A percentile compares a stretch with the other conserved stretches of the same genome.
phyloP scores from a whole-genome alignment of 1,139 yeast species.

The Saccharomyces pastorianus region DNA sequence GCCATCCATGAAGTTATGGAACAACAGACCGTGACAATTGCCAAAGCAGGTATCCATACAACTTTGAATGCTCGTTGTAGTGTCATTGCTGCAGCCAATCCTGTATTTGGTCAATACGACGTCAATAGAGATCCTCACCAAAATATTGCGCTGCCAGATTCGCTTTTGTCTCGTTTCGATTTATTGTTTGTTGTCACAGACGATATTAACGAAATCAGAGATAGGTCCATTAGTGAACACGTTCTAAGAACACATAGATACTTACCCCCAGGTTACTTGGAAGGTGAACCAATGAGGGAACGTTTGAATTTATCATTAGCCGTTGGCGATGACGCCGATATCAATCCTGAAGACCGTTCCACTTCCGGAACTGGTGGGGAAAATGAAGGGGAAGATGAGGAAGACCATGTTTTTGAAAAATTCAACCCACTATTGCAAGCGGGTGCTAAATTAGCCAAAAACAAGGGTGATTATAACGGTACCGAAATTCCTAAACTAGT shows the following conservation, averaged over 20 bases:
- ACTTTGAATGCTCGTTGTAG: constrained; percentile 95
- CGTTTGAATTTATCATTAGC: constrained; percentile 60
- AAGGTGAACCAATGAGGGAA: constrained; percentile 93
- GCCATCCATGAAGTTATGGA: constrained; percentile 99
- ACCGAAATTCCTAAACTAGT: constrained; percentile 53
- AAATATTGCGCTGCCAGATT: constrained; percentile 94
- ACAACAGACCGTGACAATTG: constrained; percentile 96
- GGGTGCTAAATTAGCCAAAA: constrained; percentile 46
- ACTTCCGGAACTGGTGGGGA: not conserved
- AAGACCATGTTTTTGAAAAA: constrained; percentile 61
- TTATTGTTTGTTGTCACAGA: constrained; percentile 91
- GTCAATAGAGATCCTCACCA: constrained; percentile 94
- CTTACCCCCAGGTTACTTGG: constrained; percentile 79
- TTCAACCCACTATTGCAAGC: constrained; percentile 78
- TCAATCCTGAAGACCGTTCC: constrained; percentile 10
- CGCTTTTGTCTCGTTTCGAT: constrained; percentile 93
- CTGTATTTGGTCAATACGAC: constrained; percentile 94
- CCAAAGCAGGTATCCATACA: constrained; percentile 97
- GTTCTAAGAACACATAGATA: constrained; percentile 90
- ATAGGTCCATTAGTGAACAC: constrained; percentile 86
- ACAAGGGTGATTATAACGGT: constrained; percentile 32
- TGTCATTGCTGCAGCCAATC: constrained; percentile 97
- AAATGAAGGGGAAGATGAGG: constrained; percentile 29
- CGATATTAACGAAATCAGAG: constrained; percentile 79
- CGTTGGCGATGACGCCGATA: constrained; percentile 47